Base-by-base conservation (phyloP, 2,329 filamentous ascomycete genomes). In the Blastomyces percursus region DNA sequence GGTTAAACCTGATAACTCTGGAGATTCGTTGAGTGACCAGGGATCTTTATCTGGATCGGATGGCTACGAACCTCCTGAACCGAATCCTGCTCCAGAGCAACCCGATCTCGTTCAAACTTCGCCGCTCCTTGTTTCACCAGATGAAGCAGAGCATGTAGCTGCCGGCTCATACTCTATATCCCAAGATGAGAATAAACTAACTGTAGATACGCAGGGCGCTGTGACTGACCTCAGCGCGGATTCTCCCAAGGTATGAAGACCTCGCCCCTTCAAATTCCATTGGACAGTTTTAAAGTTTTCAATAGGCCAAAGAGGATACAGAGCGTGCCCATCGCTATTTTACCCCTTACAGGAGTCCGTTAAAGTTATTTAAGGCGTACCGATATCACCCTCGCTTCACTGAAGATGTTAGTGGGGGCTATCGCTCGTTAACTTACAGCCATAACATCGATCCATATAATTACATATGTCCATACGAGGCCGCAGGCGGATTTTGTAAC, bases 371-470 rank as follows among this genome's bases (percentile, higher is more conserved):
- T 75, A 90, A 86, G 73, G 88, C 90, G 46, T 99, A 90, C 76
- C 90, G 93, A 68, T 96, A 93, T 73, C 92, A 97, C 72, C 90
- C 90, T 40, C 80, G 84, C 60, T 97, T 86, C 76, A 79, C 81
- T 67, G 75, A 87, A 59, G 79, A 84, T 62, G 86, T 96, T 63
- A 73, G 84, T 62, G 88, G 87, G 65, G 93, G 93, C 52, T 87
- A 91, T 71, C 87, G 88, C 72, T 97, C 94, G 66, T 81, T 95
- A 79, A 97, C 92, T 52, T 97, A 93, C 78, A 96, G 90, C 77
- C 90, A 96, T 76, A 87, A 86, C 68, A 96, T 99, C 75, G 86
- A 96, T 72, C 81, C 86, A 30, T 81, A 84, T 64, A 86, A 83
- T 68, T 83, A 84, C 65, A 72, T 97, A 58, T 99, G 94, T 75